phyloP scores from a whole-genome alignment of 176 grass and related monocot genomes.

The Zoysia pacifica region DNA sequence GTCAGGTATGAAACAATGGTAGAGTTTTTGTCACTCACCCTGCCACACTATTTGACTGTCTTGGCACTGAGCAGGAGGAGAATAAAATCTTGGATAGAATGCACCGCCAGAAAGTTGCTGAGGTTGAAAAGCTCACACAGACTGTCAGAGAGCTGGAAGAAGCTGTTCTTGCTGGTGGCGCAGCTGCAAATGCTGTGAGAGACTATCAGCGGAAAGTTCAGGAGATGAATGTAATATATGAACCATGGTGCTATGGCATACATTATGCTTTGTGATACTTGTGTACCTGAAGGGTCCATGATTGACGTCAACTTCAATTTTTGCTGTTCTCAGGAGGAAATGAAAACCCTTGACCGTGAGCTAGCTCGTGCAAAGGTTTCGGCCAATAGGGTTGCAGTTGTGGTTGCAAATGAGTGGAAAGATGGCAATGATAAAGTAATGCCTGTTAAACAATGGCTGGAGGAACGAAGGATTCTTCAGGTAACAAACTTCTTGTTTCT shows the following conservation, averaged over 20 bases:
- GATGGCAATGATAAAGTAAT: constrained; percentile 98
- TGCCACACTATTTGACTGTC: background rate
- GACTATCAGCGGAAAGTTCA: constrained; percentile 97
- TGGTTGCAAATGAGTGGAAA: constrained; percentile 99
- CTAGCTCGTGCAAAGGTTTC: constrained; percentile 91
- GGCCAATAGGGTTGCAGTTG: constrained; percentile 95
- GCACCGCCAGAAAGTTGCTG: constrained; percentile 93
- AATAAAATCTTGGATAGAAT: constrained; percentile 98
- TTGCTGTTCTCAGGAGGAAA: constrained; percentile 76
- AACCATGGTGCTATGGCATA: constrained; percentile 7
- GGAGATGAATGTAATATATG: constrained; percentile 91
- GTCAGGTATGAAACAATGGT: constrained; percentile 57
- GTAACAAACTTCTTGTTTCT: constrained; percentile 13
- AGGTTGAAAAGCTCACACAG: constrained; percentile 96
- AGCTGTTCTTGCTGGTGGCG: constrained; percentile 90
- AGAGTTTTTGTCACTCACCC: background rate
- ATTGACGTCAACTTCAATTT: constrained; percentile 34
- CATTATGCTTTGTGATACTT: constrained; percentile 32
- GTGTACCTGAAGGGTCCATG: constrained; percentile 10
- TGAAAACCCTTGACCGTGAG: constrained; percentile 94
- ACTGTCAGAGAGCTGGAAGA: constrained; percentile 94
- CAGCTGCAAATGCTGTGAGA: constrained; percentile 93
- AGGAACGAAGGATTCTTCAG: constrained; percentile 85
- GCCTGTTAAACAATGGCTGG: constrained; percentile 98
- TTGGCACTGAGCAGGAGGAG: constrained; percentile 73